Evolutionary conservation across 179 eudicot genomes (phyloP).

Genomic region (Camellia oleifera): DNA sequence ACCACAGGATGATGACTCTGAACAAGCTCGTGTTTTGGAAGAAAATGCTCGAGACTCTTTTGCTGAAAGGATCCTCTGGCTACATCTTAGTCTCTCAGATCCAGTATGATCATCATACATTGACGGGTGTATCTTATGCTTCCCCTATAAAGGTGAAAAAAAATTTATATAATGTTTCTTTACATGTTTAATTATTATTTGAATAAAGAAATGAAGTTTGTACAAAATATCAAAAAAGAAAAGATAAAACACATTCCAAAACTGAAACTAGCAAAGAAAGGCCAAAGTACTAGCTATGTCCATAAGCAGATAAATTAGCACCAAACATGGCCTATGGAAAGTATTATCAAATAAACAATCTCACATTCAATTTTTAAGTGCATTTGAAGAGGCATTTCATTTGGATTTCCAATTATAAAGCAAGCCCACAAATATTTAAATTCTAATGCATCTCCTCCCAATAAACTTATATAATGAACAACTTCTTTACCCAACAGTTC

Average conservation of each 20-base stretch:
- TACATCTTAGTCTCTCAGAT: constrained; percentile 49
- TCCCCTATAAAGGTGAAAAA: constrained; percentile 31
- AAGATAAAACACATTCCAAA: not conserved
- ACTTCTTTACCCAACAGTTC: not conserved
- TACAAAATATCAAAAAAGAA: not conserved
- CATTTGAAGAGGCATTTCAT: not conserved
- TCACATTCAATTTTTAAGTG: not conserved
- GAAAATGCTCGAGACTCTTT: constrained; percentile 25
- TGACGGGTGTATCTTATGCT: constrained; percentile 73
- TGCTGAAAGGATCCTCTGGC: constrained; percentile 44
- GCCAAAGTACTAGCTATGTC: not conserved
- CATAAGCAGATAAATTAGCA: not conserved
- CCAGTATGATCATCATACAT: constrained; percentile 56
- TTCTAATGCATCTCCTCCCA: not conserved
- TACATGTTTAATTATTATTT: not conserved
- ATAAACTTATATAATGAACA: not conserved
- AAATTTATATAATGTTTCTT: not conserved
- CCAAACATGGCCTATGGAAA: not conserved
- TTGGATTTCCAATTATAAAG: not conserved
- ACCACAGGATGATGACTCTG: constrained; percentile 29
- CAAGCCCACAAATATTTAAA: not conserved
- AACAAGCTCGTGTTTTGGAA: constrained; percentile 18
- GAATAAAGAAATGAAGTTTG: not conserved
- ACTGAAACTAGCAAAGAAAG: constrained; percentile 5
- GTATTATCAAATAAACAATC: not conserved